Conservation (phyloP, 495 filamentous ascomycete genomes). For the Aspergillus hancockii region DNA sequence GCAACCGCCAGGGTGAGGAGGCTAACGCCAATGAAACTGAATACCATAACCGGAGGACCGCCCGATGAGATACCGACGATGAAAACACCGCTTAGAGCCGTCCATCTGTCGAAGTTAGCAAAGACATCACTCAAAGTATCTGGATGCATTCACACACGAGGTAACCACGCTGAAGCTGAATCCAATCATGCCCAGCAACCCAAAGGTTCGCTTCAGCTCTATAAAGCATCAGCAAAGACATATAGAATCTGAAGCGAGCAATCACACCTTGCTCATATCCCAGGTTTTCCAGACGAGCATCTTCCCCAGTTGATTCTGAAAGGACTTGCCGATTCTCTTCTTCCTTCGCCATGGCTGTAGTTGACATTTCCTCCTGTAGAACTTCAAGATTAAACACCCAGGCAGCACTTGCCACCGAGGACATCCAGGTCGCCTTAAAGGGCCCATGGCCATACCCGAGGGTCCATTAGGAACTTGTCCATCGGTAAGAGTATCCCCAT, state of each 20-base stretch:
- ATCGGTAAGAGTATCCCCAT: background rate
- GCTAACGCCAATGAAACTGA: constrained; percentile 55
- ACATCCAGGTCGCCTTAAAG: constrained; percentile 1
- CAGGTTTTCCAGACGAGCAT: constrained; percentile 44
- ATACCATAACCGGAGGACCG: constrained; percentile 60
- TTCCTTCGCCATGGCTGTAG: constrained; percentile 21
- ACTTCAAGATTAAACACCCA: too few species aligned
- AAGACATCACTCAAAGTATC: background rate
- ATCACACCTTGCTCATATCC: constrained; percentile 52
- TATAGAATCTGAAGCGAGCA: background rate
- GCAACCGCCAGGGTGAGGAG: constrained; percentile 53
- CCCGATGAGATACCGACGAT: constrained; percentile 57
- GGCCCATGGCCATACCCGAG: constrained; percentile 8
- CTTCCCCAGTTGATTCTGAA: constrained; percentile 32
- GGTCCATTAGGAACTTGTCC: background rate
- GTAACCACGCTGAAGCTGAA: constrained; percentile 63
- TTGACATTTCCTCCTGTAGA: background rate
- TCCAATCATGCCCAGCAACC: constrained; percentile 60
- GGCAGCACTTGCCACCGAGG: background rate
- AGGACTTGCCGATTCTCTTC: constrained; percentile 26
- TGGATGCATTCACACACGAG: constrained; percentile 27
- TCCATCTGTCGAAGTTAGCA: constrained; percentile 43
- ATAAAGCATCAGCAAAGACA: constrained; percentile 11
- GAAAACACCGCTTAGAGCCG: constrained; percentile 55
- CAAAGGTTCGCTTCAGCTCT: constrained; percentile 60